A percentile compares a stretch with the other conserved stretches of the same genome.
Conservation (phyloP, 2,329 filamentous ascomycete species). For the Colletotrichum magnum region DNA sequence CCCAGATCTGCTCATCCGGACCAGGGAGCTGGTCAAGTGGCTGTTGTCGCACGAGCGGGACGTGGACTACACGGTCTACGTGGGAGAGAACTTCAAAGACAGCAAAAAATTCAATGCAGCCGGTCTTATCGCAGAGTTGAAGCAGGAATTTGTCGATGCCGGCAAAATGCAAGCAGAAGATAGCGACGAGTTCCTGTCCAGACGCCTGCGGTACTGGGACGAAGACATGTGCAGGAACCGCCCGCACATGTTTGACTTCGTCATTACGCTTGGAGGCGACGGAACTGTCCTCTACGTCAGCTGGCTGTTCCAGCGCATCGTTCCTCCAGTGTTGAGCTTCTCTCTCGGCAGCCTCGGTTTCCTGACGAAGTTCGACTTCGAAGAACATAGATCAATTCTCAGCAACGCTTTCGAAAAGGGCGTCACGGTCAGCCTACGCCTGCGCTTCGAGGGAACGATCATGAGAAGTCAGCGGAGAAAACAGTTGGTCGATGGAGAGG, state of each 20-base stretch:
- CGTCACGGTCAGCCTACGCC: slow-evolving; percentile 86
- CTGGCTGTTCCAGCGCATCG: slow-evolving; percentile 96
- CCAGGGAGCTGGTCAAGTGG: slow-evolving; percentile 85
- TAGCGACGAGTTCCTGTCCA: slow-evolving; percentile 54
- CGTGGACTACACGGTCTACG: slow-evolving; percentile 81
- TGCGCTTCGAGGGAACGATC: slow-evolving; percentile 93
- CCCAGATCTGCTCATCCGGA: slow-evolving; percentile 81
- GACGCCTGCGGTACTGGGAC: slow-evolving; percentile 85
- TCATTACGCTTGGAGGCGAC: slow-evolving; percentile 92
- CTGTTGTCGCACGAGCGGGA: slow-evolving; percentile 79
- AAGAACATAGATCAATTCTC: slow-evolving; percentile 78
- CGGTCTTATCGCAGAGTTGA: slow-evolving; percentile 76
- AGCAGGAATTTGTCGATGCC: slow-evolving; percentile 56
- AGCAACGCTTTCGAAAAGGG: slow-evolving; percentile 83
- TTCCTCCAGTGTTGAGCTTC: slow-evolving; percentile 94
- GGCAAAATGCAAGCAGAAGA: slow-evolving; percentile 51
- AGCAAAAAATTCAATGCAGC: slow-evolving; percentile 81
- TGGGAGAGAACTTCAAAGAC: slow-evolving; percentile 81
- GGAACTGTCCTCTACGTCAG: slow-evolving; percentile 97
- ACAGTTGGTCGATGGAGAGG: slow-evolving; percentile 44
- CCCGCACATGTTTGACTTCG: slow-evolving; percentile 93
- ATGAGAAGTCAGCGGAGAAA: slow-evolving; percentile 80
- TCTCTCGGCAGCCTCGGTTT: slow-evolving; percentile 93
- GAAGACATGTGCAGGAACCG: slow-evolving; percentile 81
- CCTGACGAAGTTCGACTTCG: slow-evolving; percentile 95